Evolutionary conservation across 2,329 filamentous ascomycete species (phyloP), one percentile per base, ranked within the genome.

Genomic region (Alternaria panax): DNA sequence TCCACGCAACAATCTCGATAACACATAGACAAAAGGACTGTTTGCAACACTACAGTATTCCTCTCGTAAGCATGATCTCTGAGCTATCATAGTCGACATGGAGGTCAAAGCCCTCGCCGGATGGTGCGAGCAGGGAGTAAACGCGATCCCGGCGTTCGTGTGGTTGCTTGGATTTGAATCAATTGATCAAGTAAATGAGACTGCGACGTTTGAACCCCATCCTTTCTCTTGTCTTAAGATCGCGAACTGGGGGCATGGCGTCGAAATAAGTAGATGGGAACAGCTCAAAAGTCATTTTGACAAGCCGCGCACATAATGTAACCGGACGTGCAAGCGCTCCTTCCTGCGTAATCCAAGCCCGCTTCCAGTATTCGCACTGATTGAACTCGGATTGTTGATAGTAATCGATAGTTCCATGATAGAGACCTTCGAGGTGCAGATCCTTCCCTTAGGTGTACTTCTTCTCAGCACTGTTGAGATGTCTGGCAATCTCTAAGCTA

Each of bases 271-370:
- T n/a, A n/a, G n/a, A n/a, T n/a, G n/a, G n/a, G n/a, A n/a, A n/a
- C n/a, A n/a, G n/a, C n/a, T n/a, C n/a, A n/a, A n/a, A n/a, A n/a
- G n/a, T 30, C 28, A 30, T 30, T 11, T 30, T 11, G 3, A 11
- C 28, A 30, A 30, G 28, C 1, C 2, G 1, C 3, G 28, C 28
- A 2, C 28, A 30, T 30, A 51, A 3, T 4, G 20, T 45, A 2
- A 18, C n/a, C 2, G 12, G 6, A 1, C 46, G 40, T 24, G 55
- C 40, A 6, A 58, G 55, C 5, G 25, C 18, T 4, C 53, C 18
- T 22, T 58, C 55, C 24, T 58, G 55, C 5, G 55, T 58, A 7
- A 58, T 38, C 57, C 51, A 59, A 18, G 57, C 51, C 9, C 57
- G 51, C 11, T 8, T 30, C 57, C 55, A 58, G 7, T 59, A 59